Evolutionary conservation across 495 filamentous ascomycete genomes (phyloP).

Genomic region (Bacidia gigantensis): DNA sequence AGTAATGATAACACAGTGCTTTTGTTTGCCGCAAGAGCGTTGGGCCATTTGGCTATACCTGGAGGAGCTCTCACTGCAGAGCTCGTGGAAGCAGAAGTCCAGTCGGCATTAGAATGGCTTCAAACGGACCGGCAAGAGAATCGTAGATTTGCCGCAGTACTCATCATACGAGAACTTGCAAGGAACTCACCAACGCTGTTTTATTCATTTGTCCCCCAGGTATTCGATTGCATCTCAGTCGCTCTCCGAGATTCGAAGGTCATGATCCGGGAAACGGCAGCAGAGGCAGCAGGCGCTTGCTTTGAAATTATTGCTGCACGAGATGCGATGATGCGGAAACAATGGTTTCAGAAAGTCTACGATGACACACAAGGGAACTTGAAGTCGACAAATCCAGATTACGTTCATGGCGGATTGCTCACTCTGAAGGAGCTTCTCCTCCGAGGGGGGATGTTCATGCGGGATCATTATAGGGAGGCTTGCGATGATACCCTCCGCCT

Average conservation of each 20-base stretch:
- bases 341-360: slow-evolving; percentile 77
- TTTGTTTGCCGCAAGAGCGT: slow-evolving; percentile 69
- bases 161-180: slow-evolving; percentile 79
- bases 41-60: slow-evolving; percentile 80
- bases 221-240: slow-evolving; percentile 92
- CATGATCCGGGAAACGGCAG: slow-evolving; percentile 80
- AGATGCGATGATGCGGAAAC: slow-evolving; percentile 68
- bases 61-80: slow-evolving; percentile 92
- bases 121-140: slow-evolving; percentile 91
- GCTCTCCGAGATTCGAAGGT: slow-evolving; percentile 78
- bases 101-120: slow-evolving; percentile 87
- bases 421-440: slow-evolving; percentile 80
- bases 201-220: slow-evolving; percentile 76
- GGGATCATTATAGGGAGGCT: slow-evolving; percentile 68
- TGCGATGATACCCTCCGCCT: slow-evolving; percentile 83
- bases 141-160: slow-evolving; percentile 76
- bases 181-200: slow-evolving; percentile 84
- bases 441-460: slow-evolving; percentile 98
- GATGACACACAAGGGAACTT: slow-evolving; percentile 69
- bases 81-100: slow-evolving; percentile 90
- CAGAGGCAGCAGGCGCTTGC: slow-evolving; percentile 79
- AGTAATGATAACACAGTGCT: slow-evolving; percentile 81
- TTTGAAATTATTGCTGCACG: slow-evolving; percentile 86
- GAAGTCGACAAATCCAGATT: slow-evolving; percentile 63
- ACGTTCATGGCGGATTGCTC: slow-evolving; percentile 80